Percentiles rank a stretch among this genome's conserved stretches.
phyloP scores from a whole-genome alignment of 495 filamentous ascomycete genomes.

The Penicillium dipodomyicola region DNA sequence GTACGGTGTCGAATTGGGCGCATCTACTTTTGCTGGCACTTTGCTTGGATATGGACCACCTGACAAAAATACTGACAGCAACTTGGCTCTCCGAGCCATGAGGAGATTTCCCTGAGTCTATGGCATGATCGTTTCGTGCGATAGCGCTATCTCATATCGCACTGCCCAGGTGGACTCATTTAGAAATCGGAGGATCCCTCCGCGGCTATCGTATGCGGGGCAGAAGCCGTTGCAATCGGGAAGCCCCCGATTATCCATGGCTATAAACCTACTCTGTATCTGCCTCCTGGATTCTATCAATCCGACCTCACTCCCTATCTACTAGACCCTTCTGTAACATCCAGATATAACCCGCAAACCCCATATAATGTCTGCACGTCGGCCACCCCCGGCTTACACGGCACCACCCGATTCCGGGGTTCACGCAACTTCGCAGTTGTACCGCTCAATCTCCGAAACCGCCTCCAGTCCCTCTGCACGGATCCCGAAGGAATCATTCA shows the following conservation, averaged over 20 bases:
- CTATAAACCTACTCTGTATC: not conserved
- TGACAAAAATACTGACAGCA: too few relatives aligned
- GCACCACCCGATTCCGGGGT: slow-evolving; percentile 38
- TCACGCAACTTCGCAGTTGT: slow-evolving; percentile 39
- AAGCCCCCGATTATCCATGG: not conserved
- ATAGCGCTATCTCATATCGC: not conserved
- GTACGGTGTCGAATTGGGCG: too few relatives aligned
- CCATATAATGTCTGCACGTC: slow-evolving; percentile 32
- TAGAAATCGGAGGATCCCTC: not conserved
- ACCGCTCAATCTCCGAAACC: slow-evolving; percentile 41
- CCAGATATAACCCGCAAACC: not conserved
- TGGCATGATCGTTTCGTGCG: not conserved
- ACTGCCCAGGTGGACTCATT: not conserved
- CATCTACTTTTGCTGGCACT: too few relatives aligned
- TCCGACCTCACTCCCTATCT: too few relatives aligned
- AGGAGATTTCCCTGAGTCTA: not conserved
- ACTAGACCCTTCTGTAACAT: not conserved
- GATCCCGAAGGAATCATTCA: slow-evolving; percentile 36
- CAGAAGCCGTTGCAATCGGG: not conserved
- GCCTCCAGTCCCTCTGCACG: slow-evolving; percentile 35
- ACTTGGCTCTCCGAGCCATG: not conserved
- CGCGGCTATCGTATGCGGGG: not conserved
- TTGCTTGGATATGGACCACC: too few relatives aligned
- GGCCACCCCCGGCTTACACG: slow-evolving; percentile 44
- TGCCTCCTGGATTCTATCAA: too few relatives aligned